Evolutionary conservation across 176 grass and related monocot genomes (phyloP), one percentile per base, ranked within the genome.

Genomic region (Oryza coarctata): DNA sequence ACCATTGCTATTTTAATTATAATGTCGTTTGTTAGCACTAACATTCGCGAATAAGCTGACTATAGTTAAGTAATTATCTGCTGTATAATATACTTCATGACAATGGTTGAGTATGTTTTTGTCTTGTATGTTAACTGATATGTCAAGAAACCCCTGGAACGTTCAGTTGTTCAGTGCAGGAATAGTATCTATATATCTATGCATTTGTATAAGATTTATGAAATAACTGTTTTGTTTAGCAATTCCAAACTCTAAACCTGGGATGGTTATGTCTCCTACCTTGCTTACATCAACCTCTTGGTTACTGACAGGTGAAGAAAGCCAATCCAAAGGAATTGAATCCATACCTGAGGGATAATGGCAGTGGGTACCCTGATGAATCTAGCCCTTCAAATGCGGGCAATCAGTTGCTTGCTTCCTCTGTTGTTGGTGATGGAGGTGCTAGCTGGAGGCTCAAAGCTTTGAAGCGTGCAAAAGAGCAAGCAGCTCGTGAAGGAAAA

Each of bases 371-470:
- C 77, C 93, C 96, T 35, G 90, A 95, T 70, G 93, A 93, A 62
- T 84, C 85, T 29, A 87, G 61, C 4, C 82, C 82, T 29, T 57
- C 75, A 13, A 83, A 47, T 45, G 80, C 70, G 0, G 43, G 86
- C 31, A 80, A 57, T 69, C 85, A 80, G 74, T 87, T 91, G 73
- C 82, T 88, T 65, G 77, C 90, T 14, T 91, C 92, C 50, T 89
- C 88, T 32, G 91, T 93, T 62, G 82, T 98, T n/a, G 96, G 93
- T 50, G 96, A 99, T 67, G 96, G 96, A 31, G 91, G 96, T 77
- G 96, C 93, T 65, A 99, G 96, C 79, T 99, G 96, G 96, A 93
- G 91, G 80, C 66, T 99, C 43, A 99, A 99, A 88, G 96, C 96
- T 74, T 88, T 99, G 80, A 99, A 90, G 68, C 90, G 96, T 83